Evolutionary conservation across 1,139 yeast genomes (phyloP), one percentile per base, ranked within the genome.

Genomic region (Trichomonascaceae sp.): DNA sequence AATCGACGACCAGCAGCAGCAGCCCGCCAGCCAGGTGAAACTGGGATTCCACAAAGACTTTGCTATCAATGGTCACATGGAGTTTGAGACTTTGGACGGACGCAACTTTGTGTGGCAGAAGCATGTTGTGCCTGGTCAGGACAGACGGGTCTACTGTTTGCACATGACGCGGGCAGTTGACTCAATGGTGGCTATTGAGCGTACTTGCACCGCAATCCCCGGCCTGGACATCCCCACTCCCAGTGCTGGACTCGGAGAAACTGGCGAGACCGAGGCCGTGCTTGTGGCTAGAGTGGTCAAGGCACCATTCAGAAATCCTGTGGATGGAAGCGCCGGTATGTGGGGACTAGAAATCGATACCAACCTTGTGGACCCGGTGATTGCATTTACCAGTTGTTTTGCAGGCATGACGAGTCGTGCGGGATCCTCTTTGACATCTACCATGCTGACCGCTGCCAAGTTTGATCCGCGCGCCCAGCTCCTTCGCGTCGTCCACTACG

Each of bases 311-410:
- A 30, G 25, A 14, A 32, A 31, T 17, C 36, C 41, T 9, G 31
- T 37, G 16, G 46, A 43, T 28, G 38, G 41, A 15, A 20, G 35
- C 9, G 16, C 22, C 9, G n/a, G n/a, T n/a, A 37, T 44, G 30
- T 42, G 48, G 46, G 31, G 43, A 6, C 29, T 51, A 9, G 53
- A 51, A 17, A 31, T 50, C 6, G 56, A 51, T 29, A 18, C 38
- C 5, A 41, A 43, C 18, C 33, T 37, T 5, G 40, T 50, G 3
- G 29, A 34, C 11, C 49, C 52, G 2, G 45, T 37, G 8, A 26
- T 48, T 17, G 54, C 50, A 1, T 29, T 46, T 5, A 34, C 49
- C 13, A 32, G 39, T 41, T 27, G 47, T 47, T 15, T 48, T 47
- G 39, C 42, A 1, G 42, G 42, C n/a, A 29, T 27, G 27, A 36